Conservation (phyloP, 192 early-diverging fungal species). For the Coemansia sp. region DNA sequence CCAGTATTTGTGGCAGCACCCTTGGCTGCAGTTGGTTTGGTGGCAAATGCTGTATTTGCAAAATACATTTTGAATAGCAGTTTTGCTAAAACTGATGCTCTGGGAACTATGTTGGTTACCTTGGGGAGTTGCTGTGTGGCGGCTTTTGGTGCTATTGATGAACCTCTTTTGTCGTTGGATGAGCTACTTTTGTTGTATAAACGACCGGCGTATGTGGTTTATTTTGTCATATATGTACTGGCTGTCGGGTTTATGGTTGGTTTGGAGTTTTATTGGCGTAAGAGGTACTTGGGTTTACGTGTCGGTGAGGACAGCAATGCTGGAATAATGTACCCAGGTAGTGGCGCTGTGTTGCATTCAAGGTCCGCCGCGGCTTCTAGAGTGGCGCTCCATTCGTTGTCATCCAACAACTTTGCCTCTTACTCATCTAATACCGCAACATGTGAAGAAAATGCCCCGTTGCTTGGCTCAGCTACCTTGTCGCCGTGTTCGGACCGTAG, state of each 20-base stretch:
- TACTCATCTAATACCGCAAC: too few relatives aligned
- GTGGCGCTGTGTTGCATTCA: too few relatives aligned
- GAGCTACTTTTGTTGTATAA: constrained; percentile 63
- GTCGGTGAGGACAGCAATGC: not conserved
- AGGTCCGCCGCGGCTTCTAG: not conserved
- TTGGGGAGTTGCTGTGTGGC: constrained; percentile 64
- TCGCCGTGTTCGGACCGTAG: too few relatives aligned
- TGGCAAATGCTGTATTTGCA: constrained; percentile 76
- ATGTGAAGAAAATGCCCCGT: too few relatives aligned
- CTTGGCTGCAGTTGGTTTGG: constrained; percentile 66
- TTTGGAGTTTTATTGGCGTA: constrained; percentile 43
- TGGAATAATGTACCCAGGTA: too few relatives aligned
- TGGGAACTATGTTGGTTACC: constrained; percentile 65
- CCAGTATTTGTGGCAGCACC: constrained; percentile 77
- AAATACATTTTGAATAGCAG: constrained; percentile 58
- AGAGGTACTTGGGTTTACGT: constrained; percentile 3
- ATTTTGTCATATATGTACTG: constrained; percentile 56
- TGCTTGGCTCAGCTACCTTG: too few relatives aligned
- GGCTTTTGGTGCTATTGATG: constrained; percentile 71
- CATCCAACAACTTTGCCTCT: not conserved
- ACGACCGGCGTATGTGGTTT: constrained; percentile 63
- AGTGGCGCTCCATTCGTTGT: constrained; percentile 7
- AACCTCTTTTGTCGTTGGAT: constrained; percentile 63
- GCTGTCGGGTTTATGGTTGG: constrained; percentile 52
- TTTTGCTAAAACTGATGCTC: constrained; percentile 58